Evolutionary conservation across 2,329 filamentous ascomycete species (phyloP).

Genomic region (Trichoderma afroharzianum): DNA sequence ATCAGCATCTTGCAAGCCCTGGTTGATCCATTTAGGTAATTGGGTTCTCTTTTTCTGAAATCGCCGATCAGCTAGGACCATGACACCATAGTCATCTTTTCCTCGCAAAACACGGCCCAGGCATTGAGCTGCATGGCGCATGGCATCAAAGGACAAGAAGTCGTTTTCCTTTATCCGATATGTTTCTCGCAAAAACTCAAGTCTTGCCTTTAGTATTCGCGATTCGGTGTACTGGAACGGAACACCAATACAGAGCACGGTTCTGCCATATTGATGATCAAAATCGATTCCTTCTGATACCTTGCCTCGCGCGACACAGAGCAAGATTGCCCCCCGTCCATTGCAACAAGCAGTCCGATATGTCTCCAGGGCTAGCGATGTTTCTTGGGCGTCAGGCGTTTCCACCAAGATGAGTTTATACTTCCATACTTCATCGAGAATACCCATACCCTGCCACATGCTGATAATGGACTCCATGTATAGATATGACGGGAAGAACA

Average conservation of each 20-base stretch:
- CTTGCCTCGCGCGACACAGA: constrained; percentile 95
- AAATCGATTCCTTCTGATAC: constrained; percentile 99
- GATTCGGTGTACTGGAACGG: constrained; percentile 99
- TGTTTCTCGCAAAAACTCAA: constrained; percentile 95
- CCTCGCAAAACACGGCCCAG: constrained; percentile 89
- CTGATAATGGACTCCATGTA: constrained; percentile 99
- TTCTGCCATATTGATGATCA: constrained; percentile 95
- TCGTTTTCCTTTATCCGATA: constrained; percentile 97
- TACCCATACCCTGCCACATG: constrained; percentile 99
- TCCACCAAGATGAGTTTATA: constrained; percentile 98
- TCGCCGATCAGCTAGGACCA: constrained; percentile 91
- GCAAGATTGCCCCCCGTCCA: constrained; percentile 83
- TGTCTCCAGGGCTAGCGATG: constrained; percentile 89
- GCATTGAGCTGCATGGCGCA: constrained; percentile 98
- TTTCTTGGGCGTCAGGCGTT: constrained; percentile 96
- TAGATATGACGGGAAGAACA: constrained; percentile 97
- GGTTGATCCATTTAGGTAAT: constrained; percentile 94
- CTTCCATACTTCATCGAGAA: constrained; percentile 96
- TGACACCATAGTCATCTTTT: constrained; percentile 99
- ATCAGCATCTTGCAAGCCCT: constrained; percentile 79
- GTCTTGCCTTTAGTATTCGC: constrained; percentile 87
- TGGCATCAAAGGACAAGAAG: constrained; percentile 96
- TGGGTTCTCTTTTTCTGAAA: constrained; percentile 90
- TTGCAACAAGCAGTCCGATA: constrained; percentile 98
- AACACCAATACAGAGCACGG: constrained; percentile 92